These are phyloP conservation scores for Puccinia horiana DNA, from an alignment of 1,284 basidiomycete genomes.

Conservation along the genomic window DNA sequence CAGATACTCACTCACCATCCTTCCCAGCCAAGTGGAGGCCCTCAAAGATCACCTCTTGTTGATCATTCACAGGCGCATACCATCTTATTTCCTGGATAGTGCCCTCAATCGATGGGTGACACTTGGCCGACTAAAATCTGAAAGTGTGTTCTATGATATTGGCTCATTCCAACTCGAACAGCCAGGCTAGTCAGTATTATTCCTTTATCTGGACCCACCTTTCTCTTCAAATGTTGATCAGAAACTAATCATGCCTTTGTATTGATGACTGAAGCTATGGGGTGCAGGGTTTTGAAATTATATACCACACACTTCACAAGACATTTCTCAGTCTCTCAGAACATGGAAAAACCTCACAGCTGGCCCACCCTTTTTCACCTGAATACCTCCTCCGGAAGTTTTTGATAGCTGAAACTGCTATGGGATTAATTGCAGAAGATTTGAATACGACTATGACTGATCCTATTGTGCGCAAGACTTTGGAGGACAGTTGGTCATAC, in stretches of 20 bases:
- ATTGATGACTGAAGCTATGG: not conserved
- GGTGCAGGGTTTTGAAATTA: not conserved
- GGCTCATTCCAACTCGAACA: not conserved
- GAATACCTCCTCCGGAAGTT: not conserved
- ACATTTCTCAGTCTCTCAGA: not conserved
- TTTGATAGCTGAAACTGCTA: not conserved
- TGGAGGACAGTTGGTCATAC: not conserved
- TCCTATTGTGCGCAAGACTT: not conserved
- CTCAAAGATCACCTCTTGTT: too few relatives aligned
- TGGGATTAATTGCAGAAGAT: constrained; percentile 5
- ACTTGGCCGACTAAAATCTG: not conserved
- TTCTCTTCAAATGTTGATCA: not conserved
- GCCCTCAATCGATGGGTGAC: not conserved
- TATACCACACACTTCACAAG: not conserved
- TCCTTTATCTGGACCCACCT: too few relatives aligned
- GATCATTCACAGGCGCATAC: not conserved
- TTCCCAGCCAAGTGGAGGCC: too few relatives aligned
- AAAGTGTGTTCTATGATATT: not conserved
- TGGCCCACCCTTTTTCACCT: not conserved
- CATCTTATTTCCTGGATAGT: not conserved
- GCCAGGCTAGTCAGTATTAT: not conserved
- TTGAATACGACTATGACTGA: not conserved
- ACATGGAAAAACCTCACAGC: not conserved
- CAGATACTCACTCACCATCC: too few relatives aligned
- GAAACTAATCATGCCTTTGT: not conserved